Evolutionary conservation across 257 asterid genomes (phyloP), one percentile per base, ranked within the genome.

Genomic region (Salvia rosmarinus): DNA sequence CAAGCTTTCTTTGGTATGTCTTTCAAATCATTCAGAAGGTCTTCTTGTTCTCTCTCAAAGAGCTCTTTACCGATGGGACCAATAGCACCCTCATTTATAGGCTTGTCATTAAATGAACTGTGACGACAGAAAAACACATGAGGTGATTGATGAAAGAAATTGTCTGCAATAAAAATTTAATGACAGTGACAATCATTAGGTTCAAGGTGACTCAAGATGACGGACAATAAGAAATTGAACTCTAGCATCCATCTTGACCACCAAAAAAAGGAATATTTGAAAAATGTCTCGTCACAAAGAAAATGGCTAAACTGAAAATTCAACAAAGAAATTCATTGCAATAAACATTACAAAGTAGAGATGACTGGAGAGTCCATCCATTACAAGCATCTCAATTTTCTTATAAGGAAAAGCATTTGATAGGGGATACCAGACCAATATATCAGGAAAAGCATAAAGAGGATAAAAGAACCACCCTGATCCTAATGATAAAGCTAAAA

Each of bases 1-100:
- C 97, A 91, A 62, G 96, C 96, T 84, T 89, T 94, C 86, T 91
- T 91, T 9, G 97, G 98, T 74, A 94, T 86, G 83, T 87, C 83
- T 79, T 84, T 94, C 66, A 89, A 79, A 83, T 94, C 96, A 5
- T 80, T 6, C 23, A 91, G 90, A 74, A 94, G 96, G 73, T 91
- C 96, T 9, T 89, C 96, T 60, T 94, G 97, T 72, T 91, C 98
- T 82, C 83, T 94, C 86, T 87, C 97, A 73, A 91, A 89, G 25
- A 94, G 96, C 35, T 80, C 95, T 76, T 77, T 88, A 34, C 98
- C 97, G 19, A 91, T 81, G 44, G 98, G 97, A 67, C 98, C 98
- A 63, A 85, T 75, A 50, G 85, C 84, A 63, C 78, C 88, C 71
- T 71, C 91, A 61, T 84, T 87, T 66, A 94, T 85, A 43, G 98